A percentile compares a stretch with the other conserved stretches of the same genome.
Evolutionary conservation across 2,329 filamentous ascomycete genomes (phyloP).

Genomic region (Colletotrichum higginsianum): DNA sequence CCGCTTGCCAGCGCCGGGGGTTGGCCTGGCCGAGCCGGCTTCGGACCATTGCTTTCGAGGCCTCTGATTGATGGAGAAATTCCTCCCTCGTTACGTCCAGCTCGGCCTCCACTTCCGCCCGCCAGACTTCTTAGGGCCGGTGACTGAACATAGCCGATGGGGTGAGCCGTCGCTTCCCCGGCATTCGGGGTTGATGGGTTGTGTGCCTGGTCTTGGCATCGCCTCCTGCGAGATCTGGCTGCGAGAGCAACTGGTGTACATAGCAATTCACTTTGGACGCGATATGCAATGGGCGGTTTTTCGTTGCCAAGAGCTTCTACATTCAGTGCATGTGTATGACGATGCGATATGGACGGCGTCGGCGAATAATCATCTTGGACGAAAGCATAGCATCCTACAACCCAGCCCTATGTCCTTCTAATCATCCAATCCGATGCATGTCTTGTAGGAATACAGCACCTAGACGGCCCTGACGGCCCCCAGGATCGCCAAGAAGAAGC

Average conservation of each 20-base stretch:
- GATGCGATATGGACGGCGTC: not conserved
- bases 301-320: not conserved
- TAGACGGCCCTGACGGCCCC: not conserved
- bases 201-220: constrained; percentile 14
- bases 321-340: not conserved
- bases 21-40: constrained; percentile 25
- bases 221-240: not conserved
- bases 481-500: constrained; percentile 47
- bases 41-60: constrained; percentile 21
- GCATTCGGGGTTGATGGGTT: constrained; percentile 2
- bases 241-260: not conserved
- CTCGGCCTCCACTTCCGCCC: constrained; percentile 17
- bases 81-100: constrained; percentile 24
- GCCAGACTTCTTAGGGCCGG: not conserved
- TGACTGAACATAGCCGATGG: not conserved
- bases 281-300: not conserved
- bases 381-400: not conserved
- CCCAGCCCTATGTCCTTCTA: not conserved
- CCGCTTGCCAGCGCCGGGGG: constrained; percentile 34
- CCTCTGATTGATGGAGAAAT: constrained; percentile 53
- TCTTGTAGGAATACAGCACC: too few species aligned
- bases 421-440: too few species aligned
- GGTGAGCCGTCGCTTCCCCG: constrained; percentile 3
- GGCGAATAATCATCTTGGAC: not conserved
- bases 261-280: not conserved